A percentile compares a stretch with the other conserved stretches of the same genome.
Evolutionary conservation across 345 rosid species (phyloP).

Genomic region (Pseudoturritis turrita): DNA sequence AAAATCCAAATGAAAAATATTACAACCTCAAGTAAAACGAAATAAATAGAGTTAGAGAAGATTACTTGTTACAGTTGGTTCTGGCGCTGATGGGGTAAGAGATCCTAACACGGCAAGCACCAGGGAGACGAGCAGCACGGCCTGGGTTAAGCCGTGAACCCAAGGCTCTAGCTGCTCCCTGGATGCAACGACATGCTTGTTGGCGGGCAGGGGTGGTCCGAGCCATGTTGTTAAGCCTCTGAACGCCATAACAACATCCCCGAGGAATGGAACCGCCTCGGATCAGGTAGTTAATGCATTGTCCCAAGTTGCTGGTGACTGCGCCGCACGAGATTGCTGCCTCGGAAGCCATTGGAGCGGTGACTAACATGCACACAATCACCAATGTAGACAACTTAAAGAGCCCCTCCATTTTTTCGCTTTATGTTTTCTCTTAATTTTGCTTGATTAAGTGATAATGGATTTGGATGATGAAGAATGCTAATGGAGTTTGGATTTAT

Average conservation of each 20-base stretch:
- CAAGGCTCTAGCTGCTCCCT: conserved; percentile 23
- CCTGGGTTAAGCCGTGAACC: conserved; percentile 21
- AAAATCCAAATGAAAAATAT: neutral
- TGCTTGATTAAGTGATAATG: conserved; percentile 1
- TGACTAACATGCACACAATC: conserved; percentile 26
- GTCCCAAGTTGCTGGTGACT: conserved; percentile 22
- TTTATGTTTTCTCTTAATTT: neutral
- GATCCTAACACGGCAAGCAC: conserved; percentile 42
- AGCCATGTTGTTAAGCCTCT: conserved; percentile 35
- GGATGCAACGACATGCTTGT: conserved; percentile 48
- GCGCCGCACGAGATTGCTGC: conserved; percentile 40
- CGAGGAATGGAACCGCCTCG: conserved; percentile 13
- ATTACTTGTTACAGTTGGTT: conserved; percentile 48
- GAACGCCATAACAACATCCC: conserved; percentile 47
- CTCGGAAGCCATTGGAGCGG: conserved; percentile 29
- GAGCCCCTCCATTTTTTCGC: conserved; percentile 20
- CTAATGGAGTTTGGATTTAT: conserved; percentile 21
- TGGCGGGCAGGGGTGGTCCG: conserved; percentile 48
- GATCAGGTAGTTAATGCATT: conserved; percentile 41
- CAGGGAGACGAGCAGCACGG: conserved; percentile 42
- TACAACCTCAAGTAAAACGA: neutral
- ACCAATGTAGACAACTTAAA: conserved; percentile 22
- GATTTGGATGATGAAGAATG: conserved; percentile 22
- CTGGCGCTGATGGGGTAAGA: conserved; percentile 55
- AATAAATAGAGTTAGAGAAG: neutral